These are phyloP conservation scores for Plasmodium coatneyi DNA, from an alignment of 169 alveolate species.

Conservation along the genomic window DNA sequence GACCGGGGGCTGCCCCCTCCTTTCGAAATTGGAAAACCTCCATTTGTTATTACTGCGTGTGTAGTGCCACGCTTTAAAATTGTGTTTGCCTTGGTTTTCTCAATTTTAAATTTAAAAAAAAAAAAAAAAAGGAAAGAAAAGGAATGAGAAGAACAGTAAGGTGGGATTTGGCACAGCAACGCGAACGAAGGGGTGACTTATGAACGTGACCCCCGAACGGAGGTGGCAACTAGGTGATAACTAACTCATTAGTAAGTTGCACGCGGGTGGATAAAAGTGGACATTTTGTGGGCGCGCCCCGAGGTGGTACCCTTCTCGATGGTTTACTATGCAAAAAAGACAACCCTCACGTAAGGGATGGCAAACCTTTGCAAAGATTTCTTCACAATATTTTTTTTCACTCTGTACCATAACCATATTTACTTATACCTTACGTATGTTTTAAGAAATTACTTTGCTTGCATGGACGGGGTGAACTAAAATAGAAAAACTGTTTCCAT, in stretches of 20 bases:
- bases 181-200: background rate
- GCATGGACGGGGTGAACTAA: background rate
- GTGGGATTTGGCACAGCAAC: background rate
- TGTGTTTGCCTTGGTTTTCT: background rate
- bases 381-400: background rate
- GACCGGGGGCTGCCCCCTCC: background rate
- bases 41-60: background rate
- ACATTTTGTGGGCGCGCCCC: background rate
- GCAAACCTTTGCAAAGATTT: background rate
- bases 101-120: background rate
- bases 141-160: background rate
- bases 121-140: background rate
- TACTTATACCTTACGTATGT: background rate
- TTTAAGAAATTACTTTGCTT: background rate
- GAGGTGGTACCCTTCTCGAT: background rate
- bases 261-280: background rate
- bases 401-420: background rate
- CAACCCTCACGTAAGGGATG: background rate
- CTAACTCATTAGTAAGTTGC: background rate
- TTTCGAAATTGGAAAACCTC: background rate
- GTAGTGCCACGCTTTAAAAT: background rate
- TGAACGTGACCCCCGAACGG: background rate
- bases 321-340: background rate
- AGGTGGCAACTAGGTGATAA: background rate
- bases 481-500: background rate